A percentile compares a stretch with the other conserved stretches of the same genome.
Evolutionary conservation across 78 protist species (phyloP).

Genomic region (Trichosphaerium sp.): DNA sequence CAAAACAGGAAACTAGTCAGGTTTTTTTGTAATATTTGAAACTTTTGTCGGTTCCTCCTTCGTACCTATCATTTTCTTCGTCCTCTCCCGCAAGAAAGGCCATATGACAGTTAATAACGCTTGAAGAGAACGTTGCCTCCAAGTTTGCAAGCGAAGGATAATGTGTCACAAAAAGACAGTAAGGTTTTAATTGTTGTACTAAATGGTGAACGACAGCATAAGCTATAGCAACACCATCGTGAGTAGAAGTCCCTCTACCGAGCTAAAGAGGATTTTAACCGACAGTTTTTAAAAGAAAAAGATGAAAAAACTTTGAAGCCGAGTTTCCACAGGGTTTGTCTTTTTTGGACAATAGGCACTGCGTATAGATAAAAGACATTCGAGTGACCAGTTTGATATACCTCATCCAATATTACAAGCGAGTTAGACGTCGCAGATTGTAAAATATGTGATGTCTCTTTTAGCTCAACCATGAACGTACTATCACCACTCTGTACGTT

Average conservation of each 20-base stretch:
- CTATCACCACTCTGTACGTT: constrained; percentile 39
- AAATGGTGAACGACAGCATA: constrained; percentile 53
- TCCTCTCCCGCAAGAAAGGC: constrained; percentile 28
- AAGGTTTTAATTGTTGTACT: background rate
- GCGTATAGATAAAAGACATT: background rate
- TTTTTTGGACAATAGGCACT: background rate
- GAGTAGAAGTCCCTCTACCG: constrained; percentile 87
- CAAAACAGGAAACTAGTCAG: background rate
- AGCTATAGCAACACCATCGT: constrained; percentile 89
- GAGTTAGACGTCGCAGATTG: constrained; percentile 43
- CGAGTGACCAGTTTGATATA: background rate
- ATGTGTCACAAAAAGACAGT: constrained; percentile 83
- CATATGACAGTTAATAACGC: constrained; percentile 59
- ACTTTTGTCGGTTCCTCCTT: background rate
- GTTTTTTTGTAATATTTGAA: background rate
- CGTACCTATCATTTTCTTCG: background rate
- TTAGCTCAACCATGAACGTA: constrained; percentile 84
- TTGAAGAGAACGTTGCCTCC: constrained; percentile 11
- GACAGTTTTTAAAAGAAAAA: background rate
- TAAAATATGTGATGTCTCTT: constrained; percentile 63
- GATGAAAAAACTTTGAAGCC: background rate
- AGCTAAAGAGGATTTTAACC: constrained; percentile 10
- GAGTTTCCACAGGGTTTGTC: background rate
- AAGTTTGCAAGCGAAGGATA: constrained; percentile 47
- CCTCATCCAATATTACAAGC: constrained; percentile 87